Conservation (phyloP, 331 rosid species). For the Stylosanthes scabra region DNA sequence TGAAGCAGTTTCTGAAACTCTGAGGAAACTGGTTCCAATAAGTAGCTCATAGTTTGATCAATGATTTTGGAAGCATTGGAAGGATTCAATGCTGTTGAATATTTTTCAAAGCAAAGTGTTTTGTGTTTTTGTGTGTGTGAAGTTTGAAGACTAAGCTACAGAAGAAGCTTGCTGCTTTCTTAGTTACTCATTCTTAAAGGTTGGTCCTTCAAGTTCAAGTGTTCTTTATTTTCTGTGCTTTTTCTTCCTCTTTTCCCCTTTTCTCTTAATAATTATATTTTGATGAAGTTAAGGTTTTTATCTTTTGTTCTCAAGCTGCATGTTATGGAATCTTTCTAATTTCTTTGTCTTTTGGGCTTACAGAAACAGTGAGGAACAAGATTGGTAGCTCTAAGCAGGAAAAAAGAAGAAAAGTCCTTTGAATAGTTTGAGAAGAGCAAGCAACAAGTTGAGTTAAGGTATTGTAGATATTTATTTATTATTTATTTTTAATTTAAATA, state of each 20-base stretch:
- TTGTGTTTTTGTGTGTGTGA: constrained; percentile 23
- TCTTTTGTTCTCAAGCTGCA: constrained; percentile 3
- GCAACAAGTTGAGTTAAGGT: constrained; percentile 60
- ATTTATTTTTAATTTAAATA: too few species aligned
- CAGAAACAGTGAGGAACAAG: constrained; percentile 29
- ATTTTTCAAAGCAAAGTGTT: constrained; percentile 36
- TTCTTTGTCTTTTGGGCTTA: constrained; percentile 27
- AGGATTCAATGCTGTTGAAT: neutral
- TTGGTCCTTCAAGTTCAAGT: constrained; percentile 55
- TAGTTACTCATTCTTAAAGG: constrained; percentile 73
- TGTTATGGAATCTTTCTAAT: constrained; percentile 25
- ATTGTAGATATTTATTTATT: neutral
- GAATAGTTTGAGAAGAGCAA: constrained; percentile 35
- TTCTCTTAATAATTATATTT: neutral
- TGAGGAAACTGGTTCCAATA: constrained; percentile 35
- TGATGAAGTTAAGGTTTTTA: constrained; percentile 5
- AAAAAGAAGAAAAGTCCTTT: constrained; percentile 26
- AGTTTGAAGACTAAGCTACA: constrained; percentile 63
- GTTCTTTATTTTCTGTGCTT: neutral
- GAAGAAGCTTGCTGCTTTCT: constrained; percentile 43
- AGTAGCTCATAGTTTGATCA: constrained; percentile 39
- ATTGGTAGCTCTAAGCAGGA: constrained; percentile 35
- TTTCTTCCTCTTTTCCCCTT: constrained; percentile 15
- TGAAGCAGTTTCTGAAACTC: constrained; percentile 48
- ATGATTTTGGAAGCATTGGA: constrained; percentile 53